These are phyloP conservation scores for Pseudozyma hubeiensis DNA, from an alignment of 1,284 basidiomycete genomes.

Conservation along the genomic window DNA sequence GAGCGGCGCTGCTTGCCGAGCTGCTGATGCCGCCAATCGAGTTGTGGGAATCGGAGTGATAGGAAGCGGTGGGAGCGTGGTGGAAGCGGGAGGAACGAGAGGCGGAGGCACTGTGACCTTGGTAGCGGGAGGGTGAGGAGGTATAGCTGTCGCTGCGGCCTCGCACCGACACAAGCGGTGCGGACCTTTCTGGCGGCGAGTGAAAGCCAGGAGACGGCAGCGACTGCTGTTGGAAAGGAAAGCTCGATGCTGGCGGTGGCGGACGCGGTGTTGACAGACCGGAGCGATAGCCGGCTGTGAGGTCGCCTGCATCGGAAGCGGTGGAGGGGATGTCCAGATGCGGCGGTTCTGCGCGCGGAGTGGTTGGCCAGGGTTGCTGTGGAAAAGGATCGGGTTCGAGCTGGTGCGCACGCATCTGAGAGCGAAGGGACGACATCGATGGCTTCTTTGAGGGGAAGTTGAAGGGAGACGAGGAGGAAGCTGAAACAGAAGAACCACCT, in stretches of 20 bases:
- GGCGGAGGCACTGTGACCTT: conserved; percentile 20
- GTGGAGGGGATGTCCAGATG: conserved; percentile 33
- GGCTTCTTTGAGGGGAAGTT: conserved; percentile 32
- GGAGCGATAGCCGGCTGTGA: conserved; percentile 44
- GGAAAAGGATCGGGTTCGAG: conserved; percentile 15
- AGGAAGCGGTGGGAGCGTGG: conserved; percentile 37
- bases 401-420: conserved; percentile 30
- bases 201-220: conserved; percentile 35
- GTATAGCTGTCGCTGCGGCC: conserved; percentile 34
- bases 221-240: conserved; percentile 18
- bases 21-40: conserved; percentile 41
- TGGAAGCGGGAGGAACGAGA: conserved; percentile 43
- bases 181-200: conserved; percentile 23
- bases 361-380: conserved; percentile 27
- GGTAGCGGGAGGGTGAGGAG: conserved; percentile 34
- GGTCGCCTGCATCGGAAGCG: conserved; percentile 37
- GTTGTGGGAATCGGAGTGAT: conserved; percentile 42
- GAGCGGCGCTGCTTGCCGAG: conserved; percentile 27
- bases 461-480: conserved; percentile 28
- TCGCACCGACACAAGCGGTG: conserved; percentile 10
- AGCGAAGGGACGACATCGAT: conserved; percentile 31
- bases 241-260: conserved; percentile 12
- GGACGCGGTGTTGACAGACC: conserved; percentile 43
- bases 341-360: conserved; percentile 23
- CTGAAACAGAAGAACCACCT: not conserved